Evolutionary conservation across 169 alveolate species (phyloP), one percentile per base, ranked within the genome.

Genomic region (Theileria sp.): DNA sequence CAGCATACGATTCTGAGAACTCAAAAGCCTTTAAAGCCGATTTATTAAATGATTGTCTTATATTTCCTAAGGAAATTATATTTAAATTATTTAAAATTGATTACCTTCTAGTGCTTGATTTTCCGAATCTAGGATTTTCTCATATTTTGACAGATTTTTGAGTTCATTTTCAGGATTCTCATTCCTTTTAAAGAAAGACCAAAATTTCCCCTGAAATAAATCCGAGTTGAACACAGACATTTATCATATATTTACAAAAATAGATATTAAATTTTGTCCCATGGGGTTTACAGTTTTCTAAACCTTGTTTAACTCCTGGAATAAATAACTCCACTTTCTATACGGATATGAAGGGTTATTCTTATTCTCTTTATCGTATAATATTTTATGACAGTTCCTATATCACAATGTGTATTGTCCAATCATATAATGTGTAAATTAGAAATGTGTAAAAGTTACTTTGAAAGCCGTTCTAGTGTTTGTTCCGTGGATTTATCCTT

Each of bases 111-210:
- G 64, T 23, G 70, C 60, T 79, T 66, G 83, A 17, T 79, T 69
- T 67, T 82, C 88, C 21, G 78, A 77, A 60, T 75, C 88, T 23
- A 82, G 64, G 49, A 82, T 32, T 21, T 79, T 78, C 85, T 82
- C 86, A 44, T 66, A 76, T 44, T 82, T 82, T 25, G 70, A 36
- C 74, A 82, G 80, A 36, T 82, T 67, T 60, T 82, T 82, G 72
- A 76, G 61, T 50, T 82, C 88, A 36, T 36, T 61, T 54, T 69
- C 76, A 19, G 70, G 66, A 60, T 72, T 69, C 75, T 66, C 77
- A 21, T 30, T 28, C 74, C 71, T 38, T 30, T 79, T 79, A 67
- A 54, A 65, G 58, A 82, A 71, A 62, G 28, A 60, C 51, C 28
- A 38, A 6, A 71, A 19, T 38, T 71, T 71, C 44, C 70, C 51